Base-by-base conservation (phyloP, 352 stramenopile species). In the Phytophthora boehmeriae region DNA sequence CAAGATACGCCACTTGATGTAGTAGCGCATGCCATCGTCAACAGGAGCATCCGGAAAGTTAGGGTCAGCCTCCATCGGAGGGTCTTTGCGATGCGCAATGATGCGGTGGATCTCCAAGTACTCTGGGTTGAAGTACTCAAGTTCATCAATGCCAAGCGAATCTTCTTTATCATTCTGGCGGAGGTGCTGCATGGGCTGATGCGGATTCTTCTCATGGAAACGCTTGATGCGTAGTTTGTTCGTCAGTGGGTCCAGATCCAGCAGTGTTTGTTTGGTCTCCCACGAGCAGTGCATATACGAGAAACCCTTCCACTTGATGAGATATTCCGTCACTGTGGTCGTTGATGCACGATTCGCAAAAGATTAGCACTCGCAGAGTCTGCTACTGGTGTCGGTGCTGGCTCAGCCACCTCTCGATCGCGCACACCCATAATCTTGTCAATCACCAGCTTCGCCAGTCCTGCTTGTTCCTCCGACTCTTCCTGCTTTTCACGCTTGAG, bases 291-390 rank as follows among this genome's bases (percentile, higher is more conserved):
- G 89, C 66, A 97, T 78, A 72, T 96, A 93, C 45, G 88, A 93
- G 52, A 94, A 95, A 11, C 83, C 86, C 63, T 94, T 95, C 88
- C 88, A 97, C 72, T 97, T 97, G 71, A 97, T 95, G 22, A 88
- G 83, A 54, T 95, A 97, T 71, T 98, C 87, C 2, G 69, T 77
- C 22, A 88, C 55, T 1, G 68, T 50, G 30, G 65, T 54, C 14
- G 71, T 83, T 5, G 60, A 78, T 11, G 71, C 66, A 9, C 71
- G 52, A 32, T 63, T 75, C 14, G 66, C 61, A 44, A 84, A 45
- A 86, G 66, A 38, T 66, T 78, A 41, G 65, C 73, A 28, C 66
- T 73, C 10, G 64, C 71, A 30, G 71, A 78, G 32, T 76, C 72
- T 0, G 56, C 30, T 0, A 38, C 49, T 11, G 51, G 47, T 16